phyloP scores from a whole-genome alignment of 371 early-diverging fungal species.

The Mortierella sp. region DNA sequence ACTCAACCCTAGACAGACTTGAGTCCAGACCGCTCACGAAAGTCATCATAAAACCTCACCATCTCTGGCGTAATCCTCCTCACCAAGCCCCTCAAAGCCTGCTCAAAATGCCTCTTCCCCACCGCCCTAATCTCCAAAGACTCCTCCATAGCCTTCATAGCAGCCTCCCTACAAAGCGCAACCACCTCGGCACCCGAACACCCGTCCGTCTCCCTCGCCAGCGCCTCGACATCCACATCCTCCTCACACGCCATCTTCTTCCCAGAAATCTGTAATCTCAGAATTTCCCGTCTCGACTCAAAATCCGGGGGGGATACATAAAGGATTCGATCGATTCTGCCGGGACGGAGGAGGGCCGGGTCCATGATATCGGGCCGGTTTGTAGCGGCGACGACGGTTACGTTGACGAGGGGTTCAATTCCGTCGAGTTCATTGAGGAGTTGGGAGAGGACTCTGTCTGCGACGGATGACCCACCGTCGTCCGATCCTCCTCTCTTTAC shows the following conservation, averaged over 20 bases:
- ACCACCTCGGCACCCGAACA: conserved; percentile 98
- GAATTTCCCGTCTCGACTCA: conserved; percentile 85
- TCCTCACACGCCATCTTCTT: conserved; percentile 64
- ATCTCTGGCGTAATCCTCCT: conserved; percentile 93
- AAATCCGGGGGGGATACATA: conserved; percentile 94
- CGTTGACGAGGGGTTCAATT: conserved; percentile 93
- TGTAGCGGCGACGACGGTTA: conserved; percentile 98
- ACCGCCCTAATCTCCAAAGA: conserved; percentile 73
- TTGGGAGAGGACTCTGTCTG: conserved; percentile 95
- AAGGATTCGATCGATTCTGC: conserved; percentile 95
- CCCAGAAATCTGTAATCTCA: conserved; percentile 77
- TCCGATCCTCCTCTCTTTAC: conserved; percentile 80
- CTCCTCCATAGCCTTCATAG: conserved; percentile 92
- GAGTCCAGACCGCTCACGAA: conserved; percentile 67
- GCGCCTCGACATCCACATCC: conserved; percentile 33
- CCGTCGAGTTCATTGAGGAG: conserved; percentile 97
- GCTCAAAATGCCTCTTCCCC: conserved; percentile 76
- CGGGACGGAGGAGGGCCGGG: conserved; percentile 95
- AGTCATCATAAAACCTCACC: conserved; percentile 90
- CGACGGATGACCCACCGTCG: conserved; percentile 85
- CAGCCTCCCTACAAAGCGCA: conserved; percentile 95
- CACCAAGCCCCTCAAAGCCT: conserved; percentile 71
- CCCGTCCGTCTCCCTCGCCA: conserved; percentile 77
- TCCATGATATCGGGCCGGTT: conserved; percentile 99
- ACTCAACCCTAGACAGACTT: conserved; percentile 46